Conservation (phyloP, 1,139 yeast genomes). For the Taphrina deformans region DNA sequence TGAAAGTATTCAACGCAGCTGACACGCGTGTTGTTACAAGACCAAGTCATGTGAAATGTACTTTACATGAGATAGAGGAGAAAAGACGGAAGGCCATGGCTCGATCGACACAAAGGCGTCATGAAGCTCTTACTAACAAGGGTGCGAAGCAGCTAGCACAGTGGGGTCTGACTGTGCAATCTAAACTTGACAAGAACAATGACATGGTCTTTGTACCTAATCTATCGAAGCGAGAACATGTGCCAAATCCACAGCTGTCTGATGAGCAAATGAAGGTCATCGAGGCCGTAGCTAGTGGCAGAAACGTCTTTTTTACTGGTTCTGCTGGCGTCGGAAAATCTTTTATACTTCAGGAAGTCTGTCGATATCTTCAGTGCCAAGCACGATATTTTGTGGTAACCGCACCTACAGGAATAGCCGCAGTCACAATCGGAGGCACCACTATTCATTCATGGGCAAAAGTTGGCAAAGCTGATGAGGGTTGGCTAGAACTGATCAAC, state of each 20-base stretch:
- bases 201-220: conserved; percentile 2
- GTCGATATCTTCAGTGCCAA: conserved; percentile 52
- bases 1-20: neutral
- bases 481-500: conserved; percentile 42
- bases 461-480: conserved; percentile 68
- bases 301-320: conserved; percentile 78
- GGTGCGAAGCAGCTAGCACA: neutral
- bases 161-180: neutral
- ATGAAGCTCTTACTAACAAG: neutral
- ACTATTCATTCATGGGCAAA: conserved; percentile 87
- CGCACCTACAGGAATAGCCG: conserved; percentile 91
- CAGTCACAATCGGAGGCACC: conserved; percentile 84
- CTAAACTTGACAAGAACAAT: neutral
- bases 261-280: conserved; percentile 69
- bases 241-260: conserved; percentile 1
- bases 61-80: neutral
- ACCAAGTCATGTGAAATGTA: neutral
- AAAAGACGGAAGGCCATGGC: neutral
- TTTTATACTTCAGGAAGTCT: conserved; percentile 67
- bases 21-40: too few species aligned
- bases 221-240: neutral
- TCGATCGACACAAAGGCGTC: neutral
- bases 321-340: conserved; percentile 94
- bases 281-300: conserved; percentile 52
- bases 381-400: conserved; percentile 64